These are phyloP conservation scores for Colletotrichum sp. DNA, from an alignment of 2,329 filamentous ascomycete species.

Conservation along the genomic window DNA sequence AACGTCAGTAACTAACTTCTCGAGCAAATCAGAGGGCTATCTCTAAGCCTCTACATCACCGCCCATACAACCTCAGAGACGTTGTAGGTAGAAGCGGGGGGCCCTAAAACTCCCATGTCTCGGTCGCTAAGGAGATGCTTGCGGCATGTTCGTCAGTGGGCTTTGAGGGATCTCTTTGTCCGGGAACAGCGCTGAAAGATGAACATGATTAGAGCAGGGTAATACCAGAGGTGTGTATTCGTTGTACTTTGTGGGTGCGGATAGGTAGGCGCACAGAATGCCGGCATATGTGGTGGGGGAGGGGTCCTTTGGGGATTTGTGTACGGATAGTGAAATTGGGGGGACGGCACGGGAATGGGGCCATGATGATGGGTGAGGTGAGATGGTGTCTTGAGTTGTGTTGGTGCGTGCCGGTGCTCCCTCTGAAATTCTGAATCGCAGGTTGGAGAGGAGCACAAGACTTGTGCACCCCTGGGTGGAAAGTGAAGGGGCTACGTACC, in stretches of 20 bases:
- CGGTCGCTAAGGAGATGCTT: not conserved
- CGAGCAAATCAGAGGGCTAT: too few relatives aligned
- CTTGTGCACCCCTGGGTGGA: not conserved
- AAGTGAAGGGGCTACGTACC: not conserved
- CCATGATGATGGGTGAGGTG: not conserved
- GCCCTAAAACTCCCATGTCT: too few relatives aligned
- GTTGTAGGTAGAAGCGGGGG: too few relatives aligned
- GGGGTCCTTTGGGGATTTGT: not conserved
- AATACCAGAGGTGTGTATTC: not conserved
- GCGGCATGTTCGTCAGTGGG: not conserved
- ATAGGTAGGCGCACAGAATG: not conserved
- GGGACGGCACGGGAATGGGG: not conserved
- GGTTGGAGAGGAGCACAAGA: not conserved
- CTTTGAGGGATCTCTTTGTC: not conserved
- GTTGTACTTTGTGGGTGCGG: not conserved
- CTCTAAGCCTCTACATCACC: too few relatives aligned
- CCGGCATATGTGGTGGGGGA: not conserved
- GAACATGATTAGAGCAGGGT: not conserved
- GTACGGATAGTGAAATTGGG: not conserved
- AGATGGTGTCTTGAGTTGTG: not conserved
- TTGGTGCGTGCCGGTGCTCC: not conserved
- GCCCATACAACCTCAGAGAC: too few relatives aligned
- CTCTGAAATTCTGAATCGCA: not conserved
- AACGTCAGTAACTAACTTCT: too few relatives aligned
- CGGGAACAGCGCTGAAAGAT: not conserved